phyloP scores from a whole-genome alignment of 129 eudicot species.

The Oenanthe sinensis region DNA sequence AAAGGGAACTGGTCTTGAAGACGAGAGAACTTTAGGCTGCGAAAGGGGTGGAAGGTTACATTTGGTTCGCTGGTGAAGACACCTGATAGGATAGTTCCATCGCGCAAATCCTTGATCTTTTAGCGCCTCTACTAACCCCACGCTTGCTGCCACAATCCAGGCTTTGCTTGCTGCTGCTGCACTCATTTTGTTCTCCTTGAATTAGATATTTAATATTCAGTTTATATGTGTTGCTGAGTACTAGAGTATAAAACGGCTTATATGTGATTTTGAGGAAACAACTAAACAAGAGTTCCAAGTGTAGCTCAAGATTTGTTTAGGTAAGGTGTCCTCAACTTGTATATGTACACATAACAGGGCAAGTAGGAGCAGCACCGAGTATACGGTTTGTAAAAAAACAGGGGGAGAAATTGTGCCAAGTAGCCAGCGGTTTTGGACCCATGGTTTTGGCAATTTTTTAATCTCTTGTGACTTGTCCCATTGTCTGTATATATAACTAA shows the following conservation, averaged over 20 bases:
- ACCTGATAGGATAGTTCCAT: constrained; percentile 22
- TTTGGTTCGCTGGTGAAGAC: constrained; percentile 18
- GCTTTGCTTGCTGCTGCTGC: constrained; percentile 13
- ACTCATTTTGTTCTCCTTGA: background rate
- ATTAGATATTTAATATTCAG: background rate
- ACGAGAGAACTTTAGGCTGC: constrained; percentile 10
- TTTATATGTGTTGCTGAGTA: background rate
- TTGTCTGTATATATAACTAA: too few species aligned
- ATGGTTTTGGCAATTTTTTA: background rate
- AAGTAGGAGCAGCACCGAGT: background rate
- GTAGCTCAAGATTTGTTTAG: too few species aligned
- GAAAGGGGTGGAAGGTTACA: constrained; percentile 6
- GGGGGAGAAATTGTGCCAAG: background rate
- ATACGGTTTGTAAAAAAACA: background rate
- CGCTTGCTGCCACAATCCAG: constrained; percentile 20
- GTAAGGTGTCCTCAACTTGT: background rate
- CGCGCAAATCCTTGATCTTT: constrained; percentile 25
- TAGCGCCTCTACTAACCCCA: constrained; percentile 17
- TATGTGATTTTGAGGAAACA: background rate
- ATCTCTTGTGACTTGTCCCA: too few species aligned
- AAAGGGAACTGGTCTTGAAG: background rate
- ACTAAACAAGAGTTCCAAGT: too few species aligned
- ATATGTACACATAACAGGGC: too few species aligned
- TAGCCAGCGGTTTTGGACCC: background rate
- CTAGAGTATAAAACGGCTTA: too few species aligned